Evolutionary conservation across 2,329 filamentous ascomycete species (phyloP), one percentile per base, ranked within the genome.

Genomic region (Ophiostoma triangulosporum): DNA sequence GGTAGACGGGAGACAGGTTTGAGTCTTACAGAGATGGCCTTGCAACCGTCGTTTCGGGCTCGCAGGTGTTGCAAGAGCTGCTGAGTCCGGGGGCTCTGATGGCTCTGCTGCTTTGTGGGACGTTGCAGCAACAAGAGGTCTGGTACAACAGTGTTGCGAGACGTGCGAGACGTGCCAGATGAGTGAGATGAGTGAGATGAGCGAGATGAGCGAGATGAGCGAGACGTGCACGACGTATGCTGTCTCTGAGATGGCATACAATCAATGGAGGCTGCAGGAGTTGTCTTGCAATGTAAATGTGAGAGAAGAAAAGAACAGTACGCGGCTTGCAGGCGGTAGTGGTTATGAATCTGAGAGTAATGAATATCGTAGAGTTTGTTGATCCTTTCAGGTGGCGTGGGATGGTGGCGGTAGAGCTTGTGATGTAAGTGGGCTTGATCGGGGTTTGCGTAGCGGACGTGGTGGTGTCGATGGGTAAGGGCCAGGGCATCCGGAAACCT

Each of bases 1-100:
- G 53, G 36, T 24, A 48, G n/a, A n/a, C 56, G 38, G 33, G 26
- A 9, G 26, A n/a, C 29, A 22, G 50, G 32, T 33, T 14, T 48
- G 33, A 27, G 57, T 58, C 50, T 53, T 29, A 57, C 57, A 54
- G 54, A 55, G 53, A 55, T 53, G 17, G 29, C 27, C 32, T 53
- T 54, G 46, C 45, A 53, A 49, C 48, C 40, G 50, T 35, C 32
- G 51, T 45, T 58, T 48, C 46, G 55, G 52, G 50, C 22, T 52
- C 31, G 46, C 48, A 45, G 20, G n/a, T 50, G 17, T 17, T 50
- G 46, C 5, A 6, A 9, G 6, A 20, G 45, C 7, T 49, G 17
- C 29, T 49, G 46, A n/a, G 17, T 33, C 17, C 32, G 24, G 20
- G 1, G 26, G 14, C 17, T 50, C 5, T 45, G 20, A 15, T 45